Evolutionary conservation across 2,329 filamentous ascomycete genomes (phyloP).

Genomic region (Chrysosporium queenslandicum): DNA sequence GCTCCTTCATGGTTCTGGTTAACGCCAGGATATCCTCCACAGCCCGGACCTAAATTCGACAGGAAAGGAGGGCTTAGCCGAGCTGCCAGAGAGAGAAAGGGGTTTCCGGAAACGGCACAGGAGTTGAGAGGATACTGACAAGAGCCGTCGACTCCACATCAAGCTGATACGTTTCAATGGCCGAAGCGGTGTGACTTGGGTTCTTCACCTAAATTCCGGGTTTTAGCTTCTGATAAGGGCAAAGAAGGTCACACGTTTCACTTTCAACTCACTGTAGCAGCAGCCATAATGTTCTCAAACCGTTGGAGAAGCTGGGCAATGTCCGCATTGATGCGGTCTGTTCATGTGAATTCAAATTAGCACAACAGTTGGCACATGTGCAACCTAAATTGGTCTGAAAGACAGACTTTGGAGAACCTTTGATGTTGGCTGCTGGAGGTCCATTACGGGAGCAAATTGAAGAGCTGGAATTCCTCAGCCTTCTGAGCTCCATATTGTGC

Average conservation of each 20-base stretch:
- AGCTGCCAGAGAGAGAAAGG: background rate
- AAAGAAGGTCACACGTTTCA: background rate
- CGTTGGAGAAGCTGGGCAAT: conserved; percentile 42
- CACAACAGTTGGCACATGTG: background rate
- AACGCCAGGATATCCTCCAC: conserved; percentile 53
- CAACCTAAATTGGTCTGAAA: conserved; percentile 8
- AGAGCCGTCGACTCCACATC: conserved; percentile 50
- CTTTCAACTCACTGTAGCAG: conserved; percentile 37
- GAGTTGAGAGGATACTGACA: conserved; percentile 30
- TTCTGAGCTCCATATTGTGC: background rate
- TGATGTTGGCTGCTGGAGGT: conserved; percentile 17
- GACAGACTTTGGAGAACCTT: conserved; percentile 16
- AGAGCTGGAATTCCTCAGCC: background rate
- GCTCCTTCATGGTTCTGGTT: conserved; percentile 54
- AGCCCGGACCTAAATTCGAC: conserved; percentile 43
- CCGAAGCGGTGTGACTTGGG: conserved; percentile 46
- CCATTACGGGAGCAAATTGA: conserved; percentile 9
- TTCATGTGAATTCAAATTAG: background rate
- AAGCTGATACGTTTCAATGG: conserved; percentile 49
- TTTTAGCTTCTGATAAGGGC: conserved; percentile 4
- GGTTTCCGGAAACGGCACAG: background rate
- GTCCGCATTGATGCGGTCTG: conserved; percentile 39
- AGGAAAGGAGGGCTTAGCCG: background rate
- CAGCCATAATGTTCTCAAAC: conserved; percentile 48
- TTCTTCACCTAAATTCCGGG: conserved; percentile 36